A percentile compares a stretch with the other conserved stretches of the same genome.
Conservation (phyloP, 139 green algal species). For the Nannochloris sp. region DNA sequence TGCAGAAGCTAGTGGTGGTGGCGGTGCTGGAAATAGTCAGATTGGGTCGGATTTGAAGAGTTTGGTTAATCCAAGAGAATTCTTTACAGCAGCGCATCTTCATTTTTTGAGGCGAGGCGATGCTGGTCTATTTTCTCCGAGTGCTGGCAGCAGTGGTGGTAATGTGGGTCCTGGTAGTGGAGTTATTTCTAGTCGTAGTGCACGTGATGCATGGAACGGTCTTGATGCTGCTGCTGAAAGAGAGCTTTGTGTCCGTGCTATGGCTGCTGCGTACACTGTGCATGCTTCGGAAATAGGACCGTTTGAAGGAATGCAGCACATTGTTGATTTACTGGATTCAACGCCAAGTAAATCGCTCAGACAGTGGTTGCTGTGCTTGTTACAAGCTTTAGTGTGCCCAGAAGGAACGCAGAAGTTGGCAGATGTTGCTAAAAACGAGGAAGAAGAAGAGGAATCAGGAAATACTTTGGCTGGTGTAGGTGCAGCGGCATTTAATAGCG, state of each 20-base stretch:
- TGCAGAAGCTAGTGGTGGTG: constrained; percentile 23
- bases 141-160: background rate
- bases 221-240: constrained; percentile 30
- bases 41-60: constrained; percentile 46
- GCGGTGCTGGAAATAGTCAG: background rate
- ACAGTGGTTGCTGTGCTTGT: constrained; percentile 65
- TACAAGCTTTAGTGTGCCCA: constrained; percentile 66
- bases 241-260: constrained; percentile 75
- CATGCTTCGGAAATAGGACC: constrained; percentile 54
- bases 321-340: constrained; percentile 61
- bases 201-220: background rate
- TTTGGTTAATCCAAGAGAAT: constrained; percentile 59
- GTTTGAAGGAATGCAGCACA: constrained; percentile 68
- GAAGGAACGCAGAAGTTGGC: background rate
- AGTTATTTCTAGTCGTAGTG: background rate
- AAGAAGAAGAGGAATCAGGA: no score
- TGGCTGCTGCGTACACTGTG: constrained; percentile 69
- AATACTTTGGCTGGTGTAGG: no score
- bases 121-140: constrained; percentile 16
- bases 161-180: no score
- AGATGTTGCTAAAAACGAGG: background rate
- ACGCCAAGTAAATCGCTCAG: constrained; percentile 50
- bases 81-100: constrained; percentile 76
- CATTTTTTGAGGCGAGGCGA: constrained; percentile 66
- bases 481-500: no score